Evolutionary conservation across 495 filamentous ascomycete species (phyloP), one percentile per base, ranked within the genome.

Genomic region (Mycothermus thermophilus): DNA sequence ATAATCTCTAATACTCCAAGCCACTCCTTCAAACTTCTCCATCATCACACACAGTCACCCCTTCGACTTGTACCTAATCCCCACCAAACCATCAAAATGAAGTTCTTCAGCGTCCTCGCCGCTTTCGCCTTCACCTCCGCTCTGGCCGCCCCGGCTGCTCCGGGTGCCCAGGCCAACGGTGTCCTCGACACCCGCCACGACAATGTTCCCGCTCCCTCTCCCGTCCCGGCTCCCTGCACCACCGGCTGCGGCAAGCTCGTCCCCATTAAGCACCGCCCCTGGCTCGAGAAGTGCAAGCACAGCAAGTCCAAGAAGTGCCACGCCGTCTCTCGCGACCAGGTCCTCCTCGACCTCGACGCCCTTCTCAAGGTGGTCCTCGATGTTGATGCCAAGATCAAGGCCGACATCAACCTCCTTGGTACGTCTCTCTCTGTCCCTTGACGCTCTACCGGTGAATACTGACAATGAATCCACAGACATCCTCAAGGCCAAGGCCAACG

Each of bases 51-150:
- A 32, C 40, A 37, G 40, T 37, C 40, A 33, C 34, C 37, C 40
- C 33, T 37, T 42, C 13, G 31, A 21, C 30, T 33, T 29, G 11
- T 10, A n/a, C 9, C 13, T 20, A 35, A 15, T 23, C 6, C 8
- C 20, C 27, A 20, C 1, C 12, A 6, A 8, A 30, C 16, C 27
- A 29, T 22, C 30, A 43, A 25, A 13, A 43, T 43, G 40, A 43
- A 43, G 35, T 43, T 43, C 30, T 34, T 38, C 40, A 26, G 34
- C n/a, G 34, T 24, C n/a, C 35, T 43, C 35, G 40, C 40, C 40
- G 40, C 40, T 14, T 18, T 37, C 30, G 26, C 13, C n/a, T 23
- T 26, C 26, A 34, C 34, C 29, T 42, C 39, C 12, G 31, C 31
- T 35, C 28, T 43, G 5, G 41, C 41, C 21, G 41, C 25, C 9